Evolutionary conservation across 495 filamentous ascomycete species (phyloP).

Genomic region (Echria macrotheca): DNA sequence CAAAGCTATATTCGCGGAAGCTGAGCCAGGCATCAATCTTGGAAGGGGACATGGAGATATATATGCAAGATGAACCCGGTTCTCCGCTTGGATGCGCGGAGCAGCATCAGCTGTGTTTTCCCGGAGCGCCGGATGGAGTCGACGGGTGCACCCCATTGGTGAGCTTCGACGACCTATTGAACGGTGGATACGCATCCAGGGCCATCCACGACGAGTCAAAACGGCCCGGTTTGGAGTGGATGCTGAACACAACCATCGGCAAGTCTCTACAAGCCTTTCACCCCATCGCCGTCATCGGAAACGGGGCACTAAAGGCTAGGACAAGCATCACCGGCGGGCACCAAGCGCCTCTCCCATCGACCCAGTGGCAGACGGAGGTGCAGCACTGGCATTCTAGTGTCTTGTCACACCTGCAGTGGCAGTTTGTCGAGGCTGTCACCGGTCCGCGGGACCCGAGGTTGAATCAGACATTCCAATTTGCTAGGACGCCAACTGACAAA

Average conservation of each 20-base stretch:
- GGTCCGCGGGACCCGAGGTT: background rate
- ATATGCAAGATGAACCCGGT: background rate
- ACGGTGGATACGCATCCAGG: background rate
- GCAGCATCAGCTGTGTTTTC: background rate
- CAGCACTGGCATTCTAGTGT: background rate
- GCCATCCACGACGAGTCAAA: background rate
- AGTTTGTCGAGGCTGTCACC: slow-evolving; percentile 1
- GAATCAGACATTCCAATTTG: background rate
- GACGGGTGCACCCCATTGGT: background rate
- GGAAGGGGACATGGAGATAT: background rate
- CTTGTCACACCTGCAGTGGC: slow-evolving; percentile 14
- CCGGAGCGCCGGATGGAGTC: background rate
- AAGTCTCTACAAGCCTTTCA: background rate
- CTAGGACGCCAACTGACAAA: background rate
- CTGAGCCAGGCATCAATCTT: no score
- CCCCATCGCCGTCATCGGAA: background rate
- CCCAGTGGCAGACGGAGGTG: background rate
- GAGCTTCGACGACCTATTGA: background rate
- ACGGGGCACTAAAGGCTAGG: background rate
- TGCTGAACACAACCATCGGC: background rate
- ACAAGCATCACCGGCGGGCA: background rate
- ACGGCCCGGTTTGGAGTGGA: background rate
- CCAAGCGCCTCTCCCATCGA: background rate
- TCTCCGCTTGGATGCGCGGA: background rate
- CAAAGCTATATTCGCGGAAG: background rate